Base-by-base conservation (phyloP, 768 basidiomycete genomes). In the Austroboletus festivus region DNA sequence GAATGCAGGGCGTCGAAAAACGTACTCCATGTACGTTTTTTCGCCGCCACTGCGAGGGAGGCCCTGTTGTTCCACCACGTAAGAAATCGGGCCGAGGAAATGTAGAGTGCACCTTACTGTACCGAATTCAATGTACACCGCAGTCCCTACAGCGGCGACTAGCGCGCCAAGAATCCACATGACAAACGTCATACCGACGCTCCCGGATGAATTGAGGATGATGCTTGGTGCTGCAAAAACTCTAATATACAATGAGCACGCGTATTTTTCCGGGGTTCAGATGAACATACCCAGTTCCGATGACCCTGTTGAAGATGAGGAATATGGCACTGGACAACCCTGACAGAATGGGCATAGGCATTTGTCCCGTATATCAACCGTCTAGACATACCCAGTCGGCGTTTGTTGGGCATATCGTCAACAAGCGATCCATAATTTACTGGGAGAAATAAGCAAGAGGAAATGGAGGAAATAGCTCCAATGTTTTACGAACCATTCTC, bases 251-350 rank as follows among this genome's bases (percentile, higher is more conserved):
- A 22, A 23, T 53, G 43, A 53, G 44, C 12, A 33, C 31, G 13
- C 19, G n/a, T 31, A 13, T 20, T 35, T 8, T 26, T 33, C 28
- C 21, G 3, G 19, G 41, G 19, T 7, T 4, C 3, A 34, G 20
- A 15, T 16, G n/a, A 24, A 38, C 69, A 24, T 48, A 83, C 86
- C 86, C 85, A 18, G 84, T 81, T 18, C 86, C 85, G 24, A 87
- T 83, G n/a, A 86, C 75, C 23, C 82, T 77, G 58, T 89, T 89
- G 71, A 87, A 86, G 31, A 89, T 82, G 37, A 89, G 76, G 53
- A 79, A 82, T 3, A 79, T 64, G 4, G 82, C 79, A 50, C 80
- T 84, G 38, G 76, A 42, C 18, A 63, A 35, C 11, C 61, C 60
- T 62, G 23, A 18, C 20, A 49, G 37, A 26, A 47, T 13, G 2